phyloP scores from a whole-genome alignment of 1,284 basidiomycete genomes.

The Ceratobasidium theobromae region DNA sequence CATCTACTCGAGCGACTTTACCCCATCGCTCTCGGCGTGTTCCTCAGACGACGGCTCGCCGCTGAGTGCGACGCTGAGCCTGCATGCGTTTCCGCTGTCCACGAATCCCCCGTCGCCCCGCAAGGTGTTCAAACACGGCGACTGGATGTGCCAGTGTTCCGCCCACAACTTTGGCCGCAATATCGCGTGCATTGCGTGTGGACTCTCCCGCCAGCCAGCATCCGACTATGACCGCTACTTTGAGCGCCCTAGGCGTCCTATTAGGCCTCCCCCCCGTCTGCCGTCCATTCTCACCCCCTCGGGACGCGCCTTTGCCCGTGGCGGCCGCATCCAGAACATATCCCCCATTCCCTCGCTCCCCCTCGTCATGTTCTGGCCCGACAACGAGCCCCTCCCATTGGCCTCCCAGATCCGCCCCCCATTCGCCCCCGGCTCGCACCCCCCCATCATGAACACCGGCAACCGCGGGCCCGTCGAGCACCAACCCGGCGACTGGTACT shows the following conservation, averaged over 20 bases:
- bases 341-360: slow-evolving; percentile 66
- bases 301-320: slow-evolving; percentile 67
- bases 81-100: slow-evolving; percentile 55
- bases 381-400: slow-evolving; percentile 77
- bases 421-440: slow-evolving; percentile 55
- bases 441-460: slow-evolving; percentile 84
- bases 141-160: slow-evolving; percentile 63
- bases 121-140: slow-evolving; percentile 66
- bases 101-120: slow-evolving; percentile 75
- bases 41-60: too few relatives aligned
- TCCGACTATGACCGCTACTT: slow-evolving; percentile 26
- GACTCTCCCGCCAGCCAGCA: slow-evolving; percentile 52
- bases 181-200: slow-evolving; percentile 69
- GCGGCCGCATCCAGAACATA: slow-evolving; percentile 74
- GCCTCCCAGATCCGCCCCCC: slow-evolving; percentile 71
- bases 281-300: slow-evolving; percentile 62
- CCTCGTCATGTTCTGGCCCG: slow-evolving; percentile 83
- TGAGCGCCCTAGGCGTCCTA: slow-evolving; percentile 1
- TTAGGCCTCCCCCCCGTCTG: slow-evolving; percentile 7
- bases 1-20: slow-evolving; percentile 19
- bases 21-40: slow-evolving; percentile 22
- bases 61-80: slow-evolving; percentile 11
- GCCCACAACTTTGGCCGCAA: slow-evolving; percentile 55
- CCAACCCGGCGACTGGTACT: slow-evolving; percentile 91
- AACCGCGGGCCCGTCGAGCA: slow-evolving; percentile 81